Evolutionary conservation across 2,329 filamentous ascomycete genomes (phyloP), one percentile per base, ranked within the genome.

Genomic region (Claviceps digitariae): DNA sequence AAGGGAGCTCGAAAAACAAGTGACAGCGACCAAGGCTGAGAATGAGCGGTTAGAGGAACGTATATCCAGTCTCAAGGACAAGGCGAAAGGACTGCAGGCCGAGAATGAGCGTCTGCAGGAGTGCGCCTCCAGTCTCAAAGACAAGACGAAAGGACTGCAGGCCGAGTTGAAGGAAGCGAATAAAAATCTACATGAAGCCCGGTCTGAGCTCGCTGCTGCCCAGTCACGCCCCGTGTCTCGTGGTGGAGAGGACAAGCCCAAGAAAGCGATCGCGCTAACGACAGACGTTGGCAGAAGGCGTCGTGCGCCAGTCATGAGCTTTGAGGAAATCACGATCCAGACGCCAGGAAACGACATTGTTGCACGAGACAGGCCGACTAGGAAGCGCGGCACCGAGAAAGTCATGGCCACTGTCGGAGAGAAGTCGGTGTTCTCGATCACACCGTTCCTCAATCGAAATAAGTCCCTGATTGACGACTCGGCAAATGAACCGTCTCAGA

Each of bases 371-470:
- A 71, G 71, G 44, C 65, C 66, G 36, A 60, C 69, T 55, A 86
- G 83, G 67, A 83, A 82, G 64, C 72, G 75, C 53, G 76, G 72
- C 48, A 66, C 72, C 29, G 78, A 82, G 1, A 70, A 52, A 21
- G 50, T 47, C 21, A 40, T 81, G 53, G 60, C 69, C 1, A 52
- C 63, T 13, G 73, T 86, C 5, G 89, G 87, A 31, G 88, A 95
- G 63, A 96, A 95, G 67, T 96, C 90, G 0, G 83, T 79, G 2
- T 96, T 97, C 67, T 95, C 90, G 4, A 89, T 96, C 58, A 97
- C 91, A 0, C 91, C 91, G 0, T 96, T 95, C 72, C 74, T 97
- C 56, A 95, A 90, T 67, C 82, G 84, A 50, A 84, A 81, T 27
- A 82, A 77, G 67, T 74, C 74, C 57, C 71, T 84, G 15, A 57